These are phyloP conservation scores for Prunus mongolica DNA, from an alignment of 306 rosid species.

Conservation along the genomic window DNA sequence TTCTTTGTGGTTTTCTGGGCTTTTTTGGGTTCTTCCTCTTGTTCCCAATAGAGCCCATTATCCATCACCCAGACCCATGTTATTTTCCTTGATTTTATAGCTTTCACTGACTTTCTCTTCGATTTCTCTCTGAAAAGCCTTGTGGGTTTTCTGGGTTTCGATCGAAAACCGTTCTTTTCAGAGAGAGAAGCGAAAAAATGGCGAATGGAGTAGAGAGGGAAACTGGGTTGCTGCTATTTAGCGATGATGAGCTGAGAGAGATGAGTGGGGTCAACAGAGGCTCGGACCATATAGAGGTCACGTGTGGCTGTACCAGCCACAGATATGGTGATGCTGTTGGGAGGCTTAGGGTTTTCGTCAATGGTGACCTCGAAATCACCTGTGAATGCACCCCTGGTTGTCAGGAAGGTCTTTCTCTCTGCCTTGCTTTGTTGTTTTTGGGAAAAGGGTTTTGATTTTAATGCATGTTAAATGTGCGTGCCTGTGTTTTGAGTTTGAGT, in stretches of 20 bases:
- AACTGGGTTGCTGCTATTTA: constrained; percentile 57
- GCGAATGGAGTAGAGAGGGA: constrained; percentile 58
- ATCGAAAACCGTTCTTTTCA: constrained; percentile 36
- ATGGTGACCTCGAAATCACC: constrained; percentile 79
- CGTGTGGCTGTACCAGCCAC: constrained; percentile 95
- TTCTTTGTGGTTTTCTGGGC: constrained; percentile 21
- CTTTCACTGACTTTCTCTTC: constrained; percentile 20
- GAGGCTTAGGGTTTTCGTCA: constrained; percentile 95
- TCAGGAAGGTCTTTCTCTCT: constrained; percentile 70
- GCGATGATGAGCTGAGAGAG: constrained; percentile 85
- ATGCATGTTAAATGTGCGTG: constrained; percentile 30
- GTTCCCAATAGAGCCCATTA: constrained; percentile 21
- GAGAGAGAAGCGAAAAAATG: constrained; percentile 37
- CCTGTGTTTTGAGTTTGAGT: constrained; percentile 17
- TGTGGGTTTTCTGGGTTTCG: constrained; percentile 24
- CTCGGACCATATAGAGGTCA: constrained; percentile 75
- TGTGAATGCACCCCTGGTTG: constrained; percentile 99
- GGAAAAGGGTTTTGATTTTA: constrained; percentile 24
- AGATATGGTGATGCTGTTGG: constrained; percentile 97
- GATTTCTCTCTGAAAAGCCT: constrained; percentile 26
- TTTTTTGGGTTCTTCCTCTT: constrained; percentile 6
- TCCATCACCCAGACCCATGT: constrained; percentile 10
- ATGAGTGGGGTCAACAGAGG: constrained; percentile 73
- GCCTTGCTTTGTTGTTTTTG: constrained; percentile 15
- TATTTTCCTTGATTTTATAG: constrained; percentile 14